Evolutionary conservation across 176 grass and related monocot genomes (phyloP).

Genomic region (Ananas comosus): DNA sequence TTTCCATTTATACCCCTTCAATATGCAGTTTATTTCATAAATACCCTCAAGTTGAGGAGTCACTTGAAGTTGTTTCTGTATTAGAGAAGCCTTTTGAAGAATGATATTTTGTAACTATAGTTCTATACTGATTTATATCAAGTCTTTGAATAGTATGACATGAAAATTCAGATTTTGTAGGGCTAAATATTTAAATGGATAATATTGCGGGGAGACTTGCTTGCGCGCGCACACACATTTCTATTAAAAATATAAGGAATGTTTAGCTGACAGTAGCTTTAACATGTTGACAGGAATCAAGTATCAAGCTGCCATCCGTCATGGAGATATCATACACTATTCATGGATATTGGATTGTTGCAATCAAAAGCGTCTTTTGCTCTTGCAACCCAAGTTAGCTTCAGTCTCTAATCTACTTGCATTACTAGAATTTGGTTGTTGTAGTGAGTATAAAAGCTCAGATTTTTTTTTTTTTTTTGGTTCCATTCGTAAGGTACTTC

Average conservation of each 20-base stretch:
- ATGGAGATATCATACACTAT: slow-evolving; percentile 83
- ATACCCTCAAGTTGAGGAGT: no score
- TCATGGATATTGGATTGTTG: slow-evolving; percentile 89
- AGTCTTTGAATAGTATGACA: no score
- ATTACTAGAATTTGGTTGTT: not conserved
- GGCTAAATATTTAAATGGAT: no score
- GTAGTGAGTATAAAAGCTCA: not conserved
- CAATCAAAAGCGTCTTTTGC: slow-evolving; percentile 63
- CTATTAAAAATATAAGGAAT: not conserved
- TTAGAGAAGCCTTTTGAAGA: no score
- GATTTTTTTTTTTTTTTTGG: not conserved
- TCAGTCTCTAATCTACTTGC: not conserved
- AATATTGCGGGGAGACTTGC: no score
- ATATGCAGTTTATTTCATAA: no score
- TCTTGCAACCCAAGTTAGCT: slow-evolving; percentile 72
- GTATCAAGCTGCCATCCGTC: slow-evolving; percentile 60
- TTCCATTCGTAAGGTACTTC: slow-evolving; percentile 42
- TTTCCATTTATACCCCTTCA: no score
- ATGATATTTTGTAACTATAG: not conserved
- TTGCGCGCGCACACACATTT: no score
- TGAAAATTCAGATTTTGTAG: no score
- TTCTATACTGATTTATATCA: not conserved
- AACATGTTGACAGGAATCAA: slow-evolving; percentile 56
- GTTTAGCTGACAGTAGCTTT: slow-evolving; percentile 13
- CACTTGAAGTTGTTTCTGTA: no score